Percentiles rank a stretch among this genome's conserved stretches.
These are phyloP conservation scores for Lipomyces yamanashiensis DNA, from an alignment of 805 yeast species.

Conservation along the genomic window DNA sequence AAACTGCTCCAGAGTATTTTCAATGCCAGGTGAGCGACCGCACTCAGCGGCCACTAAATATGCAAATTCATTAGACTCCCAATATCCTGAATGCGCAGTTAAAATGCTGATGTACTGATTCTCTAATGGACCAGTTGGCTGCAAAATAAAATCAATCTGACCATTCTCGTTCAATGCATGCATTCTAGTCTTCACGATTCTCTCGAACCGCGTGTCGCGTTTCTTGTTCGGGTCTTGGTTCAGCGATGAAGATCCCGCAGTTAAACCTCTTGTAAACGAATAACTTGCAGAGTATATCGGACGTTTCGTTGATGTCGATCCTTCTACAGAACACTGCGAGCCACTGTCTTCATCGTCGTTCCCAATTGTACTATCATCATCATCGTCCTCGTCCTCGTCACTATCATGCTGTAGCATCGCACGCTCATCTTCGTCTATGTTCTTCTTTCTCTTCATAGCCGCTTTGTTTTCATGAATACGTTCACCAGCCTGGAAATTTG, in stretches of 20 bases:
- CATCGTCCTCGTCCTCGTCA: conserved; percentile 10
- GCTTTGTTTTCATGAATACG: conserved; percentile 22
- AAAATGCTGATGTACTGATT: conserved; percentile 79
- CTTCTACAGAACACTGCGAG: background rate
- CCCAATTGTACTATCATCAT: background rate
- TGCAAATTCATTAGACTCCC: conserved; percentile 84
- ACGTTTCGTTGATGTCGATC: background rate
- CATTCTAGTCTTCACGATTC: conserved; percentile 47
- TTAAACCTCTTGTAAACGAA: conserved; percentile 23
- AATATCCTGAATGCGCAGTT: conserved; percentile 87
- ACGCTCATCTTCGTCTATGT: conserved; percentile 10
- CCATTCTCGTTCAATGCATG: conserved; percentile 70
- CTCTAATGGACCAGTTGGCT: conserved; percentile 65
- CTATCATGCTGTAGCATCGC: conserved; percentile 6
- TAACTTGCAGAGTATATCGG: conserved; percentile 10
- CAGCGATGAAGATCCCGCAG: conserved; percentile 11
- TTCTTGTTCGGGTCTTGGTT: conserved; percentile 1
- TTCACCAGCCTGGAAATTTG: conserved; percentile 30
- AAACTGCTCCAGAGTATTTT: conserved; percentile 40
- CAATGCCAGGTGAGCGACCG: conserved; percentile 42
- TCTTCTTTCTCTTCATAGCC: background rate
- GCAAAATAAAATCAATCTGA: conserved; percentile 79
- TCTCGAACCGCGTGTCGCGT: conserved; percentile 12
- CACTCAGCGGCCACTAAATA: conserved; percentile 53
- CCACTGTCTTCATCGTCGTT: background rate